Evolutionary conservation across 2,329 filamentous ascomycete species (phyloP).

Genomic region (Penicillium sp.): DNA sequence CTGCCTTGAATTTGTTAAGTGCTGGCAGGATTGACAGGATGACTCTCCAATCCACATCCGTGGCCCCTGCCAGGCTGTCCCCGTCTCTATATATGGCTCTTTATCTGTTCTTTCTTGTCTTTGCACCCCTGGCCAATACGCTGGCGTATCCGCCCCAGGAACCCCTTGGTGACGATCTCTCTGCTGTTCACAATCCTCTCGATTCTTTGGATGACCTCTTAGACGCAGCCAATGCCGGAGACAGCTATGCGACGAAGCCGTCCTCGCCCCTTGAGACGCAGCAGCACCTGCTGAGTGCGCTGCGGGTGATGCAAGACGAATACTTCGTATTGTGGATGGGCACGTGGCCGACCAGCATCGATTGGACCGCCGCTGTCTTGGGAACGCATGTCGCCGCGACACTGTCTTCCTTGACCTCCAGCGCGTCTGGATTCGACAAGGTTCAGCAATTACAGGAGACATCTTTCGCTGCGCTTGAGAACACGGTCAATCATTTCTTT

Average conservation of each 20-base stretch:
- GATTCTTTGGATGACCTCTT: slow-evolving; percentile 1
- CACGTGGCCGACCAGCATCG: slow-evolving; percentile 79
- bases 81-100: slow-evolving; percentile 19
- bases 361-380: slow-evolving; percentile 88
- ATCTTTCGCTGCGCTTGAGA: slow-evolving; percentile 56
- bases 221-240: slow-evolving; percentile 9
- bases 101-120: slow-evolving; percentile 22
- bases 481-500: slow-evolving; percentile 79
- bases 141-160: slow-evolving; percentile 30
- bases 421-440: slow-evolving; percentile 45
- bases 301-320: slow-evolving; percentile 69
- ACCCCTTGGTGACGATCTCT: slow-evolving; percentile 13
- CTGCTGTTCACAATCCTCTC: not conserved
- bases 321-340: slow-evolving; percentile 76
- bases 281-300: slow-evolving; percentile 54
- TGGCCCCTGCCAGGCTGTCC: slow-evolving; percentile 9
- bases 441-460: slow-evolving; percentile 16
- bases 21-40: slow-evolving; percentile 11
- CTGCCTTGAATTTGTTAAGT: slow-evolving; percentile 3
- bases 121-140: slow-evolving; percentile 24
- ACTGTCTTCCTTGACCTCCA: slow-evolving; percentile 62
- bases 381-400: slow-evolving; percentile 73
- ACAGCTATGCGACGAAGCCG: slow-evolving; percentile 4
- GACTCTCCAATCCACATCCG: slow-evolving; percentile 9
- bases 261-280: slow-evolving; percentile 28